phyloP scores from a whole-genome alignment of 176 grass and related monocot genomes.

The Carex scoparia region DNA sequence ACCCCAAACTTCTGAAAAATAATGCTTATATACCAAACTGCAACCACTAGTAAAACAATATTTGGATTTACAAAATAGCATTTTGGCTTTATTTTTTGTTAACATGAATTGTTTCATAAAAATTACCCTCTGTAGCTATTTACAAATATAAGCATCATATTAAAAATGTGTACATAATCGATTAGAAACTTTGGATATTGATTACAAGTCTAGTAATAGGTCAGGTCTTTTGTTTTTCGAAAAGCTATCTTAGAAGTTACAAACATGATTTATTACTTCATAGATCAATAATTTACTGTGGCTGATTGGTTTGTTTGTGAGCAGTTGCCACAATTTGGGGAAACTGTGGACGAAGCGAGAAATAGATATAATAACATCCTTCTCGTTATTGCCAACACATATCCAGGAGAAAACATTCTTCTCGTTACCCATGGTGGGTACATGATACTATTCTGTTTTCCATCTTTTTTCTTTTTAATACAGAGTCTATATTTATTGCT shows the following conservation, averaged over 20 bases:
- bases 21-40: not conserved
- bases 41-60: not conserved
- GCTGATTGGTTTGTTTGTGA: not conserved
- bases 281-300: conserved; percentile 8
- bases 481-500: not conserved
- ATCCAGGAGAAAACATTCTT: conserved; percentile 70
- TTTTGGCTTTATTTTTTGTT: not conserved
- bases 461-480: not conserved
- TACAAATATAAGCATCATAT: not conserved
- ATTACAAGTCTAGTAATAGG: not conserved
- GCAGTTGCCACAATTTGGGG: conserved; percentile 63
- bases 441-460: not conserved
- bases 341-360: conserved; percentile 58
- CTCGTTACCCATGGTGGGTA: conserved; percentile 74
- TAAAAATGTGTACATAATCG: not conserved
- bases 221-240: not conserved
- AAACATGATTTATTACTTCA: not conserved
- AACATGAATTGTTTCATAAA: not conserved
- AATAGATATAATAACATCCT: conserved; percentile 61
- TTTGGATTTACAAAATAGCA: not conserved
- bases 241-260: not conserved
- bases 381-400: conserved; percentile 65
- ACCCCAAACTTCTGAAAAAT: not conserved
- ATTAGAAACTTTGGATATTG: not conserved
- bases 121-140: not conserved